These are phyloP conservation scores for Leccinum barrowsii DNA, from an alignment of 768 basidiomycete genomes.

Conservation along the genomic window DNA sequence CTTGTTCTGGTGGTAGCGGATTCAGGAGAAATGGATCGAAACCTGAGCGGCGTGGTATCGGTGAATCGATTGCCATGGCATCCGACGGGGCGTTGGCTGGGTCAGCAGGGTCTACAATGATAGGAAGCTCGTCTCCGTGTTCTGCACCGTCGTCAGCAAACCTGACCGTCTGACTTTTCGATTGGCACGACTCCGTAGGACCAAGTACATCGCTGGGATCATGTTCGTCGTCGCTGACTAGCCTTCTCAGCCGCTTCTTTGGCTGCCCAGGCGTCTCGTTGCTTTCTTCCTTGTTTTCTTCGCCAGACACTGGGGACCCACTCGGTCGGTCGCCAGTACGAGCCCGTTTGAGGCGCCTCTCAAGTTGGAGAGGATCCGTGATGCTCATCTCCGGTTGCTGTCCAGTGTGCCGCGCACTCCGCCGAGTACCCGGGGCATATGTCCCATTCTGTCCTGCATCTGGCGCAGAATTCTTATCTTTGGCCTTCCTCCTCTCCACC, in stretches of 20 bases:
- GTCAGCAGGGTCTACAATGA: conserved; percentile 4
- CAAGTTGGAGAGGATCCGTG: conserved; percentile 72
- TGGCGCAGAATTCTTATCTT: conserved; percentile 22
- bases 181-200: conserved; percentile 29
- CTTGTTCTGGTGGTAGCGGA: conserved; percentile 38
- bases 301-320: conserved; percentile 42
- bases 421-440: conserved; percentile 52
- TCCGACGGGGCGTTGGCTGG: conserved; percentile 5
- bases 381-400: conserved; percentile 66
- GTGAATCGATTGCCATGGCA: conserved; percentile 39
- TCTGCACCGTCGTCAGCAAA: conserved; percentile 41
- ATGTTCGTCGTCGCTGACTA: conserved; percentile 41
- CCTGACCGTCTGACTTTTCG: conserved; percentile 41
- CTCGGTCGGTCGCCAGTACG: conserved; percentile 54
- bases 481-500: conserved; percentile 45
- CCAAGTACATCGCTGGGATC: conserved; percentile 45
- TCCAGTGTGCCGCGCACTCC: conserved; percentile 74
- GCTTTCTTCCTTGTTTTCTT: conserved; percentile 44
- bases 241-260: conserved; percentile 53
- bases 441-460: conserved; percentile 28
- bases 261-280: conserved; percentile 38
- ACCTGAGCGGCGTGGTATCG: conserved; percentile 34
- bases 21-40: conserved; percentile 55
- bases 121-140: conserved; percentile 14
- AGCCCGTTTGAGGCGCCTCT: conserved; percentile 71